These are phyloP conservation scores for Claviceps sp. DNA, from an alignment of 2,329 filamentous ascomycete genomes.

Conservation along the genomic window DNA sequence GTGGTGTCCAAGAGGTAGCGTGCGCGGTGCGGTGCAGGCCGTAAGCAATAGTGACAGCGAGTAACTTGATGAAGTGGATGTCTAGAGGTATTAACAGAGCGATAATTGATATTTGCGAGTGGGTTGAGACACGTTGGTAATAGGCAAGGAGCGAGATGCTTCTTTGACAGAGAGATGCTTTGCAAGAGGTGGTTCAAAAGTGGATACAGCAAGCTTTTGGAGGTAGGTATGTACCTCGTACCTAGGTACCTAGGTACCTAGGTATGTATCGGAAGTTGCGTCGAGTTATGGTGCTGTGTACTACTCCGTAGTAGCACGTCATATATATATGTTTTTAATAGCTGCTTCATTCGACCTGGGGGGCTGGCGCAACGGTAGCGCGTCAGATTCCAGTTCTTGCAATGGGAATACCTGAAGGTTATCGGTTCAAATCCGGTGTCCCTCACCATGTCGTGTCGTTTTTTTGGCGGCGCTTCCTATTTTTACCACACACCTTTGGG, in stretches of 20 bases:
- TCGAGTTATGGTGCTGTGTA: too few relatives aligned
- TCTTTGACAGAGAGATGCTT: background rate
- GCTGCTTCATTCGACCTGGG: background rate
- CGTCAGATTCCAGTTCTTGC: conserved; percentile 4
- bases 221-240: too few relatives aligned
- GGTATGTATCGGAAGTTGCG: too few relatives aligned
- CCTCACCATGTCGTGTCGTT: background rate
- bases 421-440: conserved; percentile 8
- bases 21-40: background rate
- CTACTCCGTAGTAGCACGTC: too few relatives aligned
- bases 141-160: background rate
- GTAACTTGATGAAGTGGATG: background rate
- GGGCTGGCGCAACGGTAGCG: conserved; percentile 9
- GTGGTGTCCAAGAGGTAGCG: background rate
- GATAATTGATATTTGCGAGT: background rate
- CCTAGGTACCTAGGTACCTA: too few relatives aligned
- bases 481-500: background rate
- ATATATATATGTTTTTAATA: too few relatives aligned
- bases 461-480: background rate
- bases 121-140: background rate
- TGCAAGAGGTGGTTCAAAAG: background rate
- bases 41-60: background rate
- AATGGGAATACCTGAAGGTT: conserved; percentile 2
- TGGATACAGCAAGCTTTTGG: background rate
- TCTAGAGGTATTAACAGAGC: background rate